These are phyloP conservation scores for Penicillium sp. DNA, from an alignment of 2,329 filamentous ascomycete species.

Conservation along the genomic window DNA sequence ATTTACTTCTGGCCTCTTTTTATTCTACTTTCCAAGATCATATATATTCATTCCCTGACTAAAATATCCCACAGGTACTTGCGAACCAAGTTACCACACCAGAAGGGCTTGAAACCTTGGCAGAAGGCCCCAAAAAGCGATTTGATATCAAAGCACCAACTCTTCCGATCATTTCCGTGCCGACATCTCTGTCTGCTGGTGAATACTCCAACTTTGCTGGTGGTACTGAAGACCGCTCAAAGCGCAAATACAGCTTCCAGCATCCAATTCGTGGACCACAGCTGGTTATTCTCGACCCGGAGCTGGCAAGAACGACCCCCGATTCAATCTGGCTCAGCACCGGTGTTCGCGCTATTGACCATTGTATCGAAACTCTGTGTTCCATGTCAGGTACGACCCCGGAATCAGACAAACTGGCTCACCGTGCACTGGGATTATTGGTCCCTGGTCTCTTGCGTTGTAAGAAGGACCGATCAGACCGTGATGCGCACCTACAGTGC, in stretches of 20 bases:
- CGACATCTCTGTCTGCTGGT: conserved; percentile 44
- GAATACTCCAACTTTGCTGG: conserved; percentile 45
- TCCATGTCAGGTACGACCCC: conserved; percentile 36
- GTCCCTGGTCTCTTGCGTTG: conserved; percentile 45
- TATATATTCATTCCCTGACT: background rate
- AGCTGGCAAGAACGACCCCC: conserved; percentile 52
- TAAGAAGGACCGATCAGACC: conserved; percentile 37
- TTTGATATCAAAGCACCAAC: conserved; percentile 25
- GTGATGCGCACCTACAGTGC: conserved; percentile 47
- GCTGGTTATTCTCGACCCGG: conserved; percentile 58
- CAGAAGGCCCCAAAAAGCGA: conserved; percentile 28
- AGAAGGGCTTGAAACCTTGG: conserved; percentile 41
- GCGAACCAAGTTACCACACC: conserved; percentile 47
- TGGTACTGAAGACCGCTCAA: conserved; percentile 37
- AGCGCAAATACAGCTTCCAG: conserved; percentile 39
- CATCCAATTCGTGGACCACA: conserved; percentile 44
- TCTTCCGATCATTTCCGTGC: conserved; percentile 40
- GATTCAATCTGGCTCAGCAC: conserved; percentile 57
- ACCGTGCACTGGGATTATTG: conserved; percentile 42
- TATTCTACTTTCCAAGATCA: background rate
- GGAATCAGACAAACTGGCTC: conserved; percentile 38
- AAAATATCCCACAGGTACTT: conserved; percentile 35
- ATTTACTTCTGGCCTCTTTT: background rate
- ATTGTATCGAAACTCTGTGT: conserved; percentile 57
- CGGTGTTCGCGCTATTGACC: conserved; percentile 57